Base-by-base conservation (phyloP, 108 stramenopile genomes). In the Skeletonema marinoi region DNA sequence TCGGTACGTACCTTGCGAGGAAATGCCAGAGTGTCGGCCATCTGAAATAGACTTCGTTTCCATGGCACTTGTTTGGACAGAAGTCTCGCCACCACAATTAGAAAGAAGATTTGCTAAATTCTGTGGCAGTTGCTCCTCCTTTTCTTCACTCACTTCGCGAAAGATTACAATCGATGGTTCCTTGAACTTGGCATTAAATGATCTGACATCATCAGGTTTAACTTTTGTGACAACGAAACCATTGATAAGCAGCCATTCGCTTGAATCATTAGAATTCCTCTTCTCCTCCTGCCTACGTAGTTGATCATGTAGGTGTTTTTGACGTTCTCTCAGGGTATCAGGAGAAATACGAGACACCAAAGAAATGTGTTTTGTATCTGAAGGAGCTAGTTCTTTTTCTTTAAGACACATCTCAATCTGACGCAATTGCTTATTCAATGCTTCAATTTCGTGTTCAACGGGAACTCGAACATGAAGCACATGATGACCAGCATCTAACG, bases 201-300 rank as follows among this genome's bases (percentile, higher is more conserved):
- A 88, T n/a, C 89, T 66, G 17, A 88, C 96, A 78, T 95, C 94
- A 50, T 90, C 88, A 21, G 86, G 73, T 9, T 78, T 44, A 5
- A 87, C 83, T 12, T 86, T 71, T 0, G 82, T 67, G 4, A 93
- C 91, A 42, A 86, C 74, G 65, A 90, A 94, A 19, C 94, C 92
- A 79, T 97, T 97, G 70, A 88, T 80, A 11, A 93, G 82, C 62
- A 95, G 32, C 96, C 96, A 97, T 16, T 83, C 78, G 50, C 74
- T 75, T 35, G 74, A 48, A 25, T 41, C 60, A 21, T 62, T 67
- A 25, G 56, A 56, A 14, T 75, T 58, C 1, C 67, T 3, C 21
- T 65, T 64, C 17, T 50, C 25, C 31, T 81, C 51, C 3, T 66
- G 11, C 31, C 56, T 64, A 16, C 50, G 12, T 14, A 75, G 73